Evolutionary conservation across 2,329 filamentous ascomycete genomes (phyloP), one percentile per base, ranked within the genome.

Genomic region (Domatiomyces catenatus): DNA sequence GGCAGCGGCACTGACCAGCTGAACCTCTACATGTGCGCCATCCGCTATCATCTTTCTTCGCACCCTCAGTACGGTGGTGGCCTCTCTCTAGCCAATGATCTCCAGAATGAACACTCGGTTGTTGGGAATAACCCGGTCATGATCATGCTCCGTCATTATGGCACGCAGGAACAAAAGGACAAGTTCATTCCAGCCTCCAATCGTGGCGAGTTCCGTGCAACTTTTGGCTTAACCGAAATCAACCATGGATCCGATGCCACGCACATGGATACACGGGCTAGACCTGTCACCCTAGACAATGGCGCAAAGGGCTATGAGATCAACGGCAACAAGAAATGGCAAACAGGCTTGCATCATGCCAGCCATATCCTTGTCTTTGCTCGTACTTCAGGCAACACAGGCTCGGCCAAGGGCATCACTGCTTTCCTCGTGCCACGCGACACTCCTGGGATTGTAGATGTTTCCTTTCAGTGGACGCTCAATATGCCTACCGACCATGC

Each of bases 401-500:
- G 78, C 0, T 69, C 73, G 3, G 67, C 73, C 0, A 69, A 66
- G 50, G 79, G 79, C 0, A 80, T 81, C 43, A 78, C 75, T 1
- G 79, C 77, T 48, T 81, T 81, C 57, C 68, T 81, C 24, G 73
- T 80, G 1, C 77, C 77, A 1, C 63, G 66, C 28, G 64, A 72
- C 1, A 72, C 75, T 0, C 67, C 69, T 1, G 78, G 78, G 0
- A 57, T 81, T 15, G 67, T 69, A 19, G 70, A 79, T 6, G 69
- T 73, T 45, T 77, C 74, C 39, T 81, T 78, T 56, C 73, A 81
- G 62, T 81, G 77, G 75, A 81, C 77, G 1, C 71, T 81, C 48
- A 81, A 81, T 58, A 82, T 81, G 77, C 77, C 77, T 0, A 81
- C 78, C 5, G 78, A 82, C 60, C 78, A 81, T 59, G 78, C 78